A percentile compares a stretch with the other conserved stretches of the same genome.
These are phyloP conservation scores for Nelumbo lutea DNA, from an alignment of 164 flowering plant species.

Conservation along the genomic window DNA sequence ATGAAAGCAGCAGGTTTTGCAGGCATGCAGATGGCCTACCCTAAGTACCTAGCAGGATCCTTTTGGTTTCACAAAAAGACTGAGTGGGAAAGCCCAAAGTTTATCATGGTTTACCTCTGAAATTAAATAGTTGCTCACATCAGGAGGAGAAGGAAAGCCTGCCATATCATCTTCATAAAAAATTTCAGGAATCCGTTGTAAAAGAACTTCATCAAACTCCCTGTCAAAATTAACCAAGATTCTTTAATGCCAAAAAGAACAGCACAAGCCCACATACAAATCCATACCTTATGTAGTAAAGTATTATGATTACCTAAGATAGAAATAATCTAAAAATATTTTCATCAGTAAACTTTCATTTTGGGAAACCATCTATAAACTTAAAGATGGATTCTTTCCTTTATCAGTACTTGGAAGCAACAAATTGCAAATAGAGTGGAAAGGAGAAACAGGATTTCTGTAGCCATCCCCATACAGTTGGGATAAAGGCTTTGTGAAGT, in stretches of 20 bases:
- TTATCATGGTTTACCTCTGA: conserved; percentile 59
- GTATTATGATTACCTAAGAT: not conserved
- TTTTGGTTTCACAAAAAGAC: not conserved
- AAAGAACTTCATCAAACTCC: conserved; percentile 86
- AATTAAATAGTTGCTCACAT: conserved; percentile 87
- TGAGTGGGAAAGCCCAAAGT: not conserved
- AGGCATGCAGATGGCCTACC: not conserved
- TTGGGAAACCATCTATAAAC: too few relatives aligned
- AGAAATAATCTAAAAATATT: too few relatives aligned
- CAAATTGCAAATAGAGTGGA: too few relatives aligned
- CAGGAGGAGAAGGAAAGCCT: conserved; percentile 70
- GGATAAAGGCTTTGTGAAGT: too few relatives aligned
- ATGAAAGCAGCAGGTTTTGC: not conserved
- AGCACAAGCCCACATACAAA: not conserved
- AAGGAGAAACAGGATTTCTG: too few relatives aligned
- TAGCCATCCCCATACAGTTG: too few relatives aligned
- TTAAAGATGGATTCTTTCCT: too few relatives aligned
- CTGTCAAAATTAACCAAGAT: conserved; percentile 35
- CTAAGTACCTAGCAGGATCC: not conserved
- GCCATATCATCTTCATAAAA: conserved; percentile 68
- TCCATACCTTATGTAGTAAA: not conserved
- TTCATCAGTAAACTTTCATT: too few relatives aligned
- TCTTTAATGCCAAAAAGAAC: not conserved
- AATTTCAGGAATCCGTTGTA: conserved; percentile 62
- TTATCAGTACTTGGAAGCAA: too few relatives aligned